Evolutionary conservation across 1,139 yeast genomes (phyloP).

Genomic region (Wickerhamiella infanticola): DNA sequence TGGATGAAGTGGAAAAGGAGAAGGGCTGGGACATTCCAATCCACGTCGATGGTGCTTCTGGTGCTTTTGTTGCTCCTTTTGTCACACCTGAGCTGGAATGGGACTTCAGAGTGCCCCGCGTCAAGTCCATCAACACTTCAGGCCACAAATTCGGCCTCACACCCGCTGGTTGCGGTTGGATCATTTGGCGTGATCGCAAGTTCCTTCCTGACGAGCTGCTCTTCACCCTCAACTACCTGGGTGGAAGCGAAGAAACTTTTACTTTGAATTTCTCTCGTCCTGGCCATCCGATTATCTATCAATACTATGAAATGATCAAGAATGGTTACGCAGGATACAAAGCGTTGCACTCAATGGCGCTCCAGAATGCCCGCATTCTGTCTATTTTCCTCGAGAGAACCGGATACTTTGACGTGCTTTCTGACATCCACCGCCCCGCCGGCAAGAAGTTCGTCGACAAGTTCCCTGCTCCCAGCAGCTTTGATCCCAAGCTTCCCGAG

Average conservation of each 20-base stretch:
- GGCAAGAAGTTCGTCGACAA: conserved; percentile 22
- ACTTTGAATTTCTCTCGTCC: conserved; percentile 84
- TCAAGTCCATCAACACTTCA: conserved; percentile 74
- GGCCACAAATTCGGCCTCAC: conserved; percentile 90
- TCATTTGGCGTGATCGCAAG: conserved; percentile 55
- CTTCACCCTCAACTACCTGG: conserved; percentile 70
- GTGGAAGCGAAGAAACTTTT: conserved; percentile 80
- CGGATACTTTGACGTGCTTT: conserved; percentile 55
- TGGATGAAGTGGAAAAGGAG: conserved; percentile 55
- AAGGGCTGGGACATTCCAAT: conserved; percentile 59
- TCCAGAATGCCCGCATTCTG: conserved; percentile 55
- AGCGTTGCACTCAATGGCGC: conserved; percentile 43
- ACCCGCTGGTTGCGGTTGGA: conserved; percentile 89
- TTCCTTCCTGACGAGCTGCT: conserved; percentile 55
- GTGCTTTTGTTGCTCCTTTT: conserved; percentile 81
- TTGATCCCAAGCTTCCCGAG: conserved; percentile 15
- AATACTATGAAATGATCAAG: conserved; percentile 63
- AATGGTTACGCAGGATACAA: conserved; percentile 59
- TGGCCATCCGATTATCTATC: conserved; percentile 80
- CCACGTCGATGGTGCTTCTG: conserved; percentile 90
- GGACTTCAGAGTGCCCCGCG: conserved; percentile 71
- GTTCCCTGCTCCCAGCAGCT: conserved; percentile 14
- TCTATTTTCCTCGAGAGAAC: conserved; percentile 51
- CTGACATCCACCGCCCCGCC: conserved; percentile 52
- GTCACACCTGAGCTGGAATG: conserved; percentile 57